Evolutionary conservation across 2,329 filamentous ascomycete genomes (phyloP).

Genomic region (Lizonia empirigonia): DNA sequence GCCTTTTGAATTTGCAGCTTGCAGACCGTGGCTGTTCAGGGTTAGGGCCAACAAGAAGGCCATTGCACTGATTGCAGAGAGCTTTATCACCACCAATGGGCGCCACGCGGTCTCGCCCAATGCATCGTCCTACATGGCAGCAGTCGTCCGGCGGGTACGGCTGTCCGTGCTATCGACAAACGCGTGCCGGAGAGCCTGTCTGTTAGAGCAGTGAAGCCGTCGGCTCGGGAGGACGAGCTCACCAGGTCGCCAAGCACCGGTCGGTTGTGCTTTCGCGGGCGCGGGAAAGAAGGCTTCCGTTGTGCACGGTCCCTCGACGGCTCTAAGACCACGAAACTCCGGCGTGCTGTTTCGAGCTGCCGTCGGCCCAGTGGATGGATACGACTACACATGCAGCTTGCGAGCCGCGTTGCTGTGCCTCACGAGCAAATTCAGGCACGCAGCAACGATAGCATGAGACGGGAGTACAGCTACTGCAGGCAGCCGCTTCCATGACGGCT

Average conservation of each 20-base stretch:
- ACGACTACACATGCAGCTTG: slow-evolving; percentile 3
- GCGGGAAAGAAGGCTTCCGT: slow-evolving; percentile 20
- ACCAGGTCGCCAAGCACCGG: slow-evolving; percentile 17
- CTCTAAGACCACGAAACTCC: background rate
- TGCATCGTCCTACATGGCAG: slow-evolving; percentile 19
- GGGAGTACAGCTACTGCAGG: slow-evolving; percentile 13
- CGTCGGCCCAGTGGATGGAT: background rate
- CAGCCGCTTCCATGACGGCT: slow-evolving; percentile 12
- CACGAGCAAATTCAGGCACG: slow-evolving; percentile 2
- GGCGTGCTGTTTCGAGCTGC: background rate
- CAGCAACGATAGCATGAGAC: slow-evolving; percentile 4
- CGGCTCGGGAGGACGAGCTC: slow-evolving; percentile 24
- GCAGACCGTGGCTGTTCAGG: slow-evolving; percentile 10
- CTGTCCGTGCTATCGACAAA: slow-evolving; percentile 4
- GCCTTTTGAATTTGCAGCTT: slow-evolving; percentile 1
- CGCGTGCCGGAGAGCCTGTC: slow-evolving; percentile 15
- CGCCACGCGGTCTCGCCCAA: slow-evolving; percentile 4
- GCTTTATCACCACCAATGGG: slow-evolving; percentile 17
- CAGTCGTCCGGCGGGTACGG: slow-evolving; percentile 10
- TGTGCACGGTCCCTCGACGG: slow-evolving; percentile 13
- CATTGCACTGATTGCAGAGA: background rate
- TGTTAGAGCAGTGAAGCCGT: slow-evolving; percentile 22
- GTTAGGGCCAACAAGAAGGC: slow-evolving; percentile 12
- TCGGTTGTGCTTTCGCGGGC: slow-evolving; percentile 21
- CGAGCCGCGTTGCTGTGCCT: slow-evolving; percentile 2